These are phyloP conservation scores for Debaryomyces psychrophilus DNA, from an alignment of 1,139 yeast species.

Conservation along the genomic window DNA sequence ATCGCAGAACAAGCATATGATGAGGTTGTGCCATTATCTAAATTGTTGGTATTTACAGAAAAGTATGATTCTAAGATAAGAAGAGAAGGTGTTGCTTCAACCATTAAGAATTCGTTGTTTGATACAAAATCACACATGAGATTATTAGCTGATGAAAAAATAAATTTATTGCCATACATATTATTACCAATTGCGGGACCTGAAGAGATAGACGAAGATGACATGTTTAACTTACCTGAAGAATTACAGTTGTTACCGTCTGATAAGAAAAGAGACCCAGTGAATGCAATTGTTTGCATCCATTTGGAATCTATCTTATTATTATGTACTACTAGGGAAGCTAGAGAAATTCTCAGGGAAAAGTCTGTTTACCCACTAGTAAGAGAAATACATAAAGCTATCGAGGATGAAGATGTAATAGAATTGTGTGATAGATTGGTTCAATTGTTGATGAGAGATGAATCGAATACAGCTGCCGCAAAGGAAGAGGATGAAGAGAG, in stretches of 20 bases:
- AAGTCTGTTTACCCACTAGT: slow-evolving; percentile 82
- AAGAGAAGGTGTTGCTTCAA: slow-evolving; percentile 91
- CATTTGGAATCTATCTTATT: slow-evolving; percentile 79
- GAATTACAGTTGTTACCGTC: slow-evolving; percentile 80
- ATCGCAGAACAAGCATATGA: slow-evolving; percentile 73
- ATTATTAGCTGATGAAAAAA: slow-evolving; percentile 61
- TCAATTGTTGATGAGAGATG: slow-evolving; percentile 91
- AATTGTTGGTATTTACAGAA: slow-evolving; percentile 82
- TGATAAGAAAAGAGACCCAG: slow-evolving; percentile 78
- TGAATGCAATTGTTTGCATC: slow-evolving; percentile 61
- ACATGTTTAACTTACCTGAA: slow-evolving; percentile 85
- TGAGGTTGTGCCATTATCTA: slow-evolving; percentile 76
- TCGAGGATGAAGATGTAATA: slow-evolving; percentile 62
- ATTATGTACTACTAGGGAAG: slow-evolving; percentile 71
- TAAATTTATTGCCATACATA: slow-evolving; percentile 80
- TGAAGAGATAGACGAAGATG: slow-evolving; percentile 79
- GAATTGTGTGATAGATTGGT: slow-evolving; percentile 78
- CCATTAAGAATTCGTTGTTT: slow-evolving; percentile 86
- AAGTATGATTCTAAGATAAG: slow-evolving; percentile 75
- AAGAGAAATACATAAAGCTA: slow-evolving; percentile 78
- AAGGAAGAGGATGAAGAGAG: slow-evolving; percentile 36
- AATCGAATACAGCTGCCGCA: slow-evolving; percentile 45
- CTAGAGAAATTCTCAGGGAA: slow-evolving; percentile 74
- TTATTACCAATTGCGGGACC: slow-evolving; percentile 84
- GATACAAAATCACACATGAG: slow-evolving; percentile 70